Conservation (phyloP, 2,329 filamentous ascomycete genomes). For the Achaetomium macrosporum region DNA sequence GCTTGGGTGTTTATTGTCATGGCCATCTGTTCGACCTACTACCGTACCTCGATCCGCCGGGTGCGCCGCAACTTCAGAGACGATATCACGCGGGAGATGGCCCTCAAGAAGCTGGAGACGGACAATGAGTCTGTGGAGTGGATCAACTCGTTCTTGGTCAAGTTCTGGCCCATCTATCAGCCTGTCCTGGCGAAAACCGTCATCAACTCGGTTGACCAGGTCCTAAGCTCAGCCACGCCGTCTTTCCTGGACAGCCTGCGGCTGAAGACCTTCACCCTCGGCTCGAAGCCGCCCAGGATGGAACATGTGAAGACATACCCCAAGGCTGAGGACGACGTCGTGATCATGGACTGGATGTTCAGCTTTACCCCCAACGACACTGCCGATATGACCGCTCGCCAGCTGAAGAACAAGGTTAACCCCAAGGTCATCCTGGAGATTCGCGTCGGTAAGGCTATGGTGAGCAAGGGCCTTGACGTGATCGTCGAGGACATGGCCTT, state of each 20-base stretch:
- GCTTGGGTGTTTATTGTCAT: constrained; percentile 93
- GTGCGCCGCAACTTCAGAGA: constrained; percentile 95
- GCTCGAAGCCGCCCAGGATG: constrained; percentile 89
- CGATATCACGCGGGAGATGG: constrained; percentile 83
- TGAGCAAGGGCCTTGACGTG: constrained; percentile 93
- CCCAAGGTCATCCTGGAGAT: constrained; percentile 95
- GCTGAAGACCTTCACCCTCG: constrained; percentile 88
- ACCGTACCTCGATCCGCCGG: constrained; percentile 87
- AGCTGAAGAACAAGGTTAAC: constrained; percentile 93
- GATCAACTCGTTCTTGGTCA: constrained; percentile 98
- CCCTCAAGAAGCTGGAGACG: constrained; percentile 78
- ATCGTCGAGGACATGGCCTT: constrained; percentile 98
- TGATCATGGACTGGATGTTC: constrained; percentile 99
- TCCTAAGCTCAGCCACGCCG: constrained; percentile 86
- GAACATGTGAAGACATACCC: constrained; percentile 99
- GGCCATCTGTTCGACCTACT: constrained; percentile 89
- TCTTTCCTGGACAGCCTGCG: constrained; percentile 90
- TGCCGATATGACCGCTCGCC: constrained; percentile 81
- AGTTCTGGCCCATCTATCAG: constrained; percentile 99
- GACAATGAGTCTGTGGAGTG: constrained; percentile 92
- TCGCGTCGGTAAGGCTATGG: constrained; percentile 88
- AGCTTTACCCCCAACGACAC: constrained; percentile 97
- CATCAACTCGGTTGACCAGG: constrained; percentile 90
- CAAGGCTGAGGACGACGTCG: constrained; percentile 87
- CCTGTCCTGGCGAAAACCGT: constrained; percentile 89